Conservation (phyloP, 2,329 filamentous ascomycete genomes). For the Pyricularia grisea region DNA sequence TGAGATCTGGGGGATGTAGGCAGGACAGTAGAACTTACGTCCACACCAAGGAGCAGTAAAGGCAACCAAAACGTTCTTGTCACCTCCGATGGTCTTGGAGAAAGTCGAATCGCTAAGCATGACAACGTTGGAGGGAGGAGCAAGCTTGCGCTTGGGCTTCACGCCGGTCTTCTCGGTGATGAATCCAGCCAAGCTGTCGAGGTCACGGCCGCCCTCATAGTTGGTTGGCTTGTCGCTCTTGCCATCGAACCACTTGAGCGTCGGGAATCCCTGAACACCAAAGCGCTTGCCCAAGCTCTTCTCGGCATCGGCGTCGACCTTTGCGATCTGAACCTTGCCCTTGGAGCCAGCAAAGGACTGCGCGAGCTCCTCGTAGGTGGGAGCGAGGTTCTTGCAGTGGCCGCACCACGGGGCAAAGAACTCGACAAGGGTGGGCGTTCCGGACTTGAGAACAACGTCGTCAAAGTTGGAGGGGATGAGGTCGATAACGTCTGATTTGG, state of each 20-base stretch:
- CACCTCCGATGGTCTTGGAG: slow-evolving; percentile 65
- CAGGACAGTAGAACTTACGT: slow-evolving; percentile 54
- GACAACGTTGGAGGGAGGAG: slow-evolving; percentile 64
- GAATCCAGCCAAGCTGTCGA: slow-evolving; percentile 76
- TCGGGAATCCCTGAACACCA: slow-evolving; percentile 90
- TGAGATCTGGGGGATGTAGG: not conserved
- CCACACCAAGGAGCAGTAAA: slow-evolving; percentile 99
- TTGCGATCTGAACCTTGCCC: slow-evolving; percentile 75
- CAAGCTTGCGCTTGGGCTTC: slow-evolving; percentile 67
- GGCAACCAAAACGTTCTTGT: slow-evolving; percentile 86
- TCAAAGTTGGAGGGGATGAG: slow-evolving; percentile 90
- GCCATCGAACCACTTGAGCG: slow-evolving; percentile 95
- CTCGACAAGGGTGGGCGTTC: slow-evolving; percentile 92
- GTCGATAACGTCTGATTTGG: slow-evolving; percentile 80
- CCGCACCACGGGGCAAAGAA: slow-evolving; percentile 99
- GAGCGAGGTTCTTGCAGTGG: slow-evolving; percentile 96
- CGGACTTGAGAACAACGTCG: slow-evolving; percentile 75
- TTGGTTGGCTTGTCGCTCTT: slow-evolving; percentile 79
- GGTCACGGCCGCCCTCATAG: slow-evolving; percentile 77
- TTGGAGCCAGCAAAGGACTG: slow-evolving; percentile 60
- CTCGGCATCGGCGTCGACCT: slow-evolving; percentile 91
- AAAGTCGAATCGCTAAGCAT: slow-evolving; percentile 77
- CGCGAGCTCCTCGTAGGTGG: slow-evolving; percentile 87
- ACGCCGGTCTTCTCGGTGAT: slow-evolving; percentile 80
- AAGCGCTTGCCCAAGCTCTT: slow-evolving; percentile 76